A percentile compares a stretch with the other conserved stretches of the same genome.
These are phyloP conservation scores for Daldinia loculata DNA, from an alignment of 495 filamentous ascomycete species.

Conservation along the genomic window DNA sequence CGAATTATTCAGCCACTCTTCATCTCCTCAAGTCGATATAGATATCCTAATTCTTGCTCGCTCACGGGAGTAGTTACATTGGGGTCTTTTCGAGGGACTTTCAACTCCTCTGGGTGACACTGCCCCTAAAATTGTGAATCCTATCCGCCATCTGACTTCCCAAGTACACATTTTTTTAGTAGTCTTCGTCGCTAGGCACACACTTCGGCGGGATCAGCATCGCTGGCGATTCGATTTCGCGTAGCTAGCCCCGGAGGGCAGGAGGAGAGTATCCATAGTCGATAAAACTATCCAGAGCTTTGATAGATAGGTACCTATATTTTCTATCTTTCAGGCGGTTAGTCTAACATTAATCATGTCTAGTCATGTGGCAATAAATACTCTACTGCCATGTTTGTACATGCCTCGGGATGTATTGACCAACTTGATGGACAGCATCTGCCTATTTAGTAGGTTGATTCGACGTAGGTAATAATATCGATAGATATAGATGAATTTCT, in stretches of 20 bases:
- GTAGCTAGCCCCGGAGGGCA: neutral
- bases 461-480: neutral
- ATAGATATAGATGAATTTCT: neutral
- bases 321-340: neutral
- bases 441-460: neutral
- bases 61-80: neutral
- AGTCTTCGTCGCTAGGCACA: neutral
- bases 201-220: neutral
- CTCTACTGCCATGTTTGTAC: neutral
- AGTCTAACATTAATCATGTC: too few species aligned
- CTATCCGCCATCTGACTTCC: neutral
- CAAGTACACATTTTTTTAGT: too few species aligned
- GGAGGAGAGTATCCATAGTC: neutral
- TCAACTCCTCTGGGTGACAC: neutral
- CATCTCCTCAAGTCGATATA: too few species aligned
- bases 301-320: neutral
- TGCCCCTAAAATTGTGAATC: neutral
- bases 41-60: neutral
- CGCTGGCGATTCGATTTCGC: neutral
- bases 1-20: too few species aligned
- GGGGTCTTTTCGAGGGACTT: too few species aligned
- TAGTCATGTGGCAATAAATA: too few species aligned
- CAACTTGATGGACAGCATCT: neutral
- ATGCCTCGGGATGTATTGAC: neutral
- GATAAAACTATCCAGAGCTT: neutral